phyloP scores from a whole-genome alignment of 495 filamentous ascomycete genomes.

The Podospora pseudocomata region DNA sequence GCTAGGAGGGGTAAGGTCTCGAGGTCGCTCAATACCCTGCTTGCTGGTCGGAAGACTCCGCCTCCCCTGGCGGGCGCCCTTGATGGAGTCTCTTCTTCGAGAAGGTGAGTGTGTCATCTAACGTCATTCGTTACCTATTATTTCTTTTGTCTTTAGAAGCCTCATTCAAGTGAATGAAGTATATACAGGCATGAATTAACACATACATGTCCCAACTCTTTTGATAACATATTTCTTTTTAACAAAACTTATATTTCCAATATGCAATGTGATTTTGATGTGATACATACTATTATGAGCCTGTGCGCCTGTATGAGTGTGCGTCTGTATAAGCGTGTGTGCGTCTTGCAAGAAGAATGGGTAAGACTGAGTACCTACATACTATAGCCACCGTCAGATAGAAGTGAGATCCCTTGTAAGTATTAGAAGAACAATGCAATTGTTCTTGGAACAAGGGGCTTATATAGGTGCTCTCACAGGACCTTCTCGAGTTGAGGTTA shows the following conservation, averaged over 20 bases:
- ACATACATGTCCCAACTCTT: not conserved
- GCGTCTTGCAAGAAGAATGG: too few relatives aligned
- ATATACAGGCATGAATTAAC: not conserved
- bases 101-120: not conserved
- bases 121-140: not conserved
- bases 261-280: not conserved
- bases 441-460: too few relatives aligned
- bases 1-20: not conserved
- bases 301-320: too few relatives aligned
- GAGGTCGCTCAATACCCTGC: not conserved
- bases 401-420: too few relatives aligned
- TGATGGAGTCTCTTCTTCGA: not conserved
- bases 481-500: too few relatives aligned
- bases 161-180: not conserved
- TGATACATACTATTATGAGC: not conserved
- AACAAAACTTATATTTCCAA: not conserved
- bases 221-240: not conserved
- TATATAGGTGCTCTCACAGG: too few relatives aligned
- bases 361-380: too few relatives aligned
- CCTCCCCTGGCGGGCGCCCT: not conserved
- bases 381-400: too few relatives aligned
- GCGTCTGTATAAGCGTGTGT: too few relatives aligned
- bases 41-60: not conserved
- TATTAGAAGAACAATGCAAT: too few relatives aligned
- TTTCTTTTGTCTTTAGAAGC: not conserved